These are phyloP conservation scores for Phymatotrichopsis omnivora DNA, from an alignment of 2,329 filamentous ascomycete genomes.

Conservation along the genomic window DNA sequence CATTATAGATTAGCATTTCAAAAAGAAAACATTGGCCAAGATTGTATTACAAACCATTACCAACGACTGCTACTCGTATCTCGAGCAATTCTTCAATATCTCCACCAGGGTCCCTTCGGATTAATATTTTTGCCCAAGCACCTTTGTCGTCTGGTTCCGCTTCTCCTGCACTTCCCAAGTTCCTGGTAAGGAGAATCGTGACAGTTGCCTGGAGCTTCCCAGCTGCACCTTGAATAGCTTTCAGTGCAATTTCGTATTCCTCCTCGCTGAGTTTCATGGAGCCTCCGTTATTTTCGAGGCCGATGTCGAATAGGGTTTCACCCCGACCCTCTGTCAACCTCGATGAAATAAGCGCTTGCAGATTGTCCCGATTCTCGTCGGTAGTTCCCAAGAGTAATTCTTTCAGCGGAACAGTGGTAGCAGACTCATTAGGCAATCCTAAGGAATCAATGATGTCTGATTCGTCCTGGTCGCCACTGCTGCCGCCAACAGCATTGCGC, in stretches of 20 bases:
- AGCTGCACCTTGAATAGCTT: slow-evolving; percentile 55
- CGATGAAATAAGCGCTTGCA: slow-evolving; percentile 55
- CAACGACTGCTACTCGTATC: slow-evolving; percentile 90
- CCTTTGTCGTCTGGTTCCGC: slow-evolving; percentile 51
- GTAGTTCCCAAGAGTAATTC: slow-evolving; percentile 58
- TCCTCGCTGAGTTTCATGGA: slow-evolving; percentile 64
- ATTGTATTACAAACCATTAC: slow-evolving; percentile 55
- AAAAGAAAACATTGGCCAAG: slow-evolving; percentile 3
- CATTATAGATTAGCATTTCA: slow-evolving; percentile 16
- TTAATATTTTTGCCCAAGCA: slow-evolving; percentile 74
- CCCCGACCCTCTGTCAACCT: slow-evolving; percentile 75
- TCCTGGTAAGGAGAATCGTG: slow-evolving; percentile 76
- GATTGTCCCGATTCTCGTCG: slow-evolving; percentile 48
- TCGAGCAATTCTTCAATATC: slow-evolving; percentile 84
- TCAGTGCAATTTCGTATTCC: slow-evolving; percentile 65
- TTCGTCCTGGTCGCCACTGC: slow-evolving; percentile 43
- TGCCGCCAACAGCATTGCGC: slow-evolving; percentile 42
- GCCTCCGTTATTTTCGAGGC: slow-evolving; percentile 81
- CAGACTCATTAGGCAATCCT: slow-evolving; percentile 52
- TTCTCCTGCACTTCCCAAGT: slow-evolving; percentile 51
- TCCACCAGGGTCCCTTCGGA: slow-evolving; percentile 62
- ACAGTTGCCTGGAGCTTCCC: slow-evolving; percentile 58
- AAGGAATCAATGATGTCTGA: slow-evolving; percentile 79
- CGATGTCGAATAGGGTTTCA: slow-evolving; percentile 84
- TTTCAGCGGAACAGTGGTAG: slow-evolving; percentile 53